A percentile compares a stretch with the other conserved stretches of the same genome.
Evolutionary conservation across 202 grass and related monocot genomes (phyloP).

Genomic region (Zoysia matrella): DNA sequence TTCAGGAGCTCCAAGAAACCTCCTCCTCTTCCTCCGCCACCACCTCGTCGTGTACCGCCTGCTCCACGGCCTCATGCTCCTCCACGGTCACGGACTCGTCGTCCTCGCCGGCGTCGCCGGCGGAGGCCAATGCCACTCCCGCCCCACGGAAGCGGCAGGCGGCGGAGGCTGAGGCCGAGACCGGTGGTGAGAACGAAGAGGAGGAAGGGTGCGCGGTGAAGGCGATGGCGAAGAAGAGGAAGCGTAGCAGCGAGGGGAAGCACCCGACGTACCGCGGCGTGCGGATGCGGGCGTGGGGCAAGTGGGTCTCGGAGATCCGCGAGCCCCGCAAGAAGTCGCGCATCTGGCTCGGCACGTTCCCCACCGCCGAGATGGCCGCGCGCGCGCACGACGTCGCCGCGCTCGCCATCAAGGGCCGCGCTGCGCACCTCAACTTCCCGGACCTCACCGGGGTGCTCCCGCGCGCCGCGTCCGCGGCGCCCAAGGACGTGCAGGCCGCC

Average conservation of each 20-base stretch:
- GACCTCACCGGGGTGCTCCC: conserved; percentile 45
- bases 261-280: conserved; percentile 86
- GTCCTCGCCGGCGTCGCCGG: conserved; percentile 36
- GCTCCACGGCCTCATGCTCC: conserved; percentile 48
- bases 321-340: conserved; percentile 21
- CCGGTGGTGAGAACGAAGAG: neutral
- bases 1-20: conserved; percentile 50
- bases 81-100: conserved; percentile 60
- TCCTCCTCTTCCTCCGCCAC: conserved; percentile 48
- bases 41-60: conserved; percentile 40
- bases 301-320: conserved; percentile 99
- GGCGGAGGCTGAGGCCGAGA: neutral
- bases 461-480: conserved; percentile 64
- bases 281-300: conserved; percentile 95
- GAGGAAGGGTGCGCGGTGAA: conserved; percentile 26
- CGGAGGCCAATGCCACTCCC: conserved; percentile 35
- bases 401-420: too few relatives aligned
- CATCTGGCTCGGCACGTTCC: too few relatives aligned
- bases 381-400: too few relatives aligned
- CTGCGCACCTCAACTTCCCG: too few relatives aligned
- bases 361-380: too few relatives aligned
- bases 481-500: conserved; percentile 92
- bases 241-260: conserved; percentile 83
- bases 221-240: conserved; percentile 30
- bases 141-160: conserved; percentile 33